phyloP scores from a whole-genome alignment of 805 yeast species.

The Nakazawaea ernobii region DNA sequence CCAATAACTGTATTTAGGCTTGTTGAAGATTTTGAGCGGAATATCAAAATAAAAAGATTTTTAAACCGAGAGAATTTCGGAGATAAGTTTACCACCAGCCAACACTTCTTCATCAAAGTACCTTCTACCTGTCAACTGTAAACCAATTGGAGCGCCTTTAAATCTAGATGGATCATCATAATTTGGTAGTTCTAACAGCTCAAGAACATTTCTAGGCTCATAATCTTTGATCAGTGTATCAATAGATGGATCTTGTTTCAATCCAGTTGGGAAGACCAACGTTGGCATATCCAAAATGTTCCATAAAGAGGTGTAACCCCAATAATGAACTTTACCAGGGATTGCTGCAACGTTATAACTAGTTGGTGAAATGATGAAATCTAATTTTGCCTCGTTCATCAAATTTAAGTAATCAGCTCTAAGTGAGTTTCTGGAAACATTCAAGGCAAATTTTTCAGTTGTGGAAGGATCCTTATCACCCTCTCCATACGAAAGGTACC shows the following conservation, averaged over 20 bases:
- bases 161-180: constrained; percentile 30
- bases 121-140: constrained; percentile 46
- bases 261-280: constrained; percentile 52
- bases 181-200: constrained; percentile 24
- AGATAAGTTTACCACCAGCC: constrained; percentile 37
- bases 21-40: too few species aligned
- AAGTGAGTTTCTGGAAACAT: constrained; percentile 43
- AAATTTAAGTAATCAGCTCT: constrained; percentile 44
- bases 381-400: constrained; percentile 46
- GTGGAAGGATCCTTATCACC: constrained; percentile 43
- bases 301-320: constrained; percentile 73
- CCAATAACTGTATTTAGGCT: too few species aligned
- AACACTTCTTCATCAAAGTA: constrained; percentile 44
- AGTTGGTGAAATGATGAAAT: constrained; percentile 57
- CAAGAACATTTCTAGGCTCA: constrained; percentile 19
- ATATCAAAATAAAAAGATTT: background rate
- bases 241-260: constrained; percentile 34
- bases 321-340: constrained; percentile 53
- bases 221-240: constrained; percentile 16
- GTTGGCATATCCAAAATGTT: constrained; percentile 64
- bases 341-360: constrained; percentile 63
- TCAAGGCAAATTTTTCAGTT: constrained; percentile 42
- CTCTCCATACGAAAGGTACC: constrained; percentile 46
- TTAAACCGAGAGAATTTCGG: constrained; percentile 16
- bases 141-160: constrained; percentile 41